phyloP scores from a whole-genome alignment of 164 flowering plant genomes.

The Piper longum region DNA sequence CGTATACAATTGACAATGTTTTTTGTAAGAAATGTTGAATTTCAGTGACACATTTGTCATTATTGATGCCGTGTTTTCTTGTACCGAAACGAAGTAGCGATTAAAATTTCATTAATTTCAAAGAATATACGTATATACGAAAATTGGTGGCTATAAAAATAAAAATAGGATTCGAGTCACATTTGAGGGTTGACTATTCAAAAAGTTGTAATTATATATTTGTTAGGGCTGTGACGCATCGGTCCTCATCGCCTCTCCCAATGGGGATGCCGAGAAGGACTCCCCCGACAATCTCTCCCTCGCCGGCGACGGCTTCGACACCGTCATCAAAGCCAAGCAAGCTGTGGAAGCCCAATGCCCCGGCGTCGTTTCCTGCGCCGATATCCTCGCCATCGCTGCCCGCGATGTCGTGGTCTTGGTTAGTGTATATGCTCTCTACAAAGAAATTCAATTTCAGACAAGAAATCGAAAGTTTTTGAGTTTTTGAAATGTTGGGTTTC shows the following conservation, averaged over 20 bases:
- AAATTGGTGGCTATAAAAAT: neutral
- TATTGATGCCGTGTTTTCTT: too few relatives aligned
- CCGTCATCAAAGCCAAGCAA: conserved; percentile 49
- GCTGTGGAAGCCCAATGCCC: conserved; percentile 63
- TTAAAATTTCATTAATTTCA: too few relatives aligned
- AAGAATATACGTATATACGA: too few relatives aligned
- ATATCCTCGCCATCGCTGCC: conserved; percentile 56
- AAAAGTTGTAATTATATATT: neutral
- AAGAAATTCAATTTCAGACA: neutral
- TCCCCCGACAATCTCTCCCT: conserved; percentile 49
- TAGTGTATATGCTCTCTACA: conserved; percentile 1
- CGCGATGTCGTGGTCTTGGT: conserved; percentile 64
- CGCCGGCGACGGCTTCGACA: conserved; percentile 83
- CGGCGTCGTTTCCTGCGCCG: conserved; percentile 73
- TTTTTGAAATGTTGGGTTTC: neutral
- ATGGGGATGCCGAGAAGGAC: conserved; percentile 66
- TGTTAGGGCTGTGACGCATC: conserved; percentile 80
- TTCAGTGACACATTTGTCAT: too few relatives aligned
- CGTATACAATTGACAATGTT: too few relatives aligned
- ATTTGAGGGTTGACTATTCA: neutral
- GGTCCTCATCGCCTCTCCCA: conserved; percentile 43
- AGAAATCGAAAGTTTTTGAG: neutral
- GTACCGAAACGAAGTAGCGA: too few relatives aligned
- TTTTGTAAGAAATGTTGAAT: too few relatives aligned
- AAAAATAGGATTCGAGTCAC: neutral